These are phyloP conservation scores for Pinus albicaulis DNA, from an alignment of 75 land plant species.

Conservation along the genomic window DNA sequence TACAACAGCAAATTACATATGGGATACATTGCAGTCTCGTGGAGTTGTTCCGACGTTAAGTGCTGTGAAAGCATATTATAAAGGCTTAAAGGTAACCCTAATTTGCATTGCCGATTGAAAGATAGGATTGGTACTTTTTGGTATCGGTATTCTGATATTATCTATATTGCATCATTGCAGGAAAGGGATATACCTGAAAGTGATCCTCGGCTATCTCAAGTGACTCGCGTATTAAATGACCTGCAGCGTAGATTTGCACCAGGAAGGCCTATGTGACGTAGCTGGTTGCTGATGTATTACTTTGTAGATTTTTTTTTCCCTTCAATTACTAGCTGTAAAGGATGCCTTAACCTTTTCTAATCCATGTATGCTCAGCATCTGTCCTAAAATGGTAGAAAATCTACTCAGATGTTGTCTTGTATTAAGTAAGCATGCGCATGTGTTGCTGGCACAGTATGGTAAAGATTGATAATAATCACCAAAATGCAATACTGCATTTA, in stretches of 20 bases:
- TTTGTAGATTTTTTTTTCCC: neutral
- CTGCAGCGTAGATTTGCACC: conserved; percentile 18
- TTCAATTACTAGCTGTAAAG: neutral
- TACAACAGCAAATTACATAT: conserved; percentile 66
- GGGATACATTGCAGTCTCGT: conserved; percentile 76
- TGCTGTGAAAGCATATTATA: conserved; percentile 62
- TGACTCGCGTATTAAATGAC: conserved; percentile 18
- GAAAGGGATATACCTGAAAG: conserved; percentile 46
- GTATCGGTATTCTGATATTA: neutral
- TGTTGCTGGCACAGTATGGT: neutral
- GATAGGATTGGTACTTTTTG: neutral
- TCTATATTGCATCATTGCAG: conserved; percentile 21
- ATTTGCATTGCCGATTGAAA: neutral
- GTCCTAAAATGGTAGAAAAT: neutral
- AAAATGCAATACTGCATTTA: neutral
- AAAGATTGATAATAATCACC: neutral
- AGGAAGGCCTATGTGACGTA: neutral
- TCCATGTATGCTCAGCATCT: neutral
- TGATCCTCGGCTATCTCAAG: conserved; percentile 43
- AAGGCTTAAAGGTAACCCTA: conserved; percentile 53
- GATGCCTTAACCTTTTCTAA: neutral
- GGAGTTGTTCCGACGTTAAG: conserved; percentile 30
- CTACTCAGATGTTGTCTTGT: neutral
- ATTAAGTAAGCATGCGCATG: neutral
- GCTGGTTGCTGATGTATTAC: neutral